A percentile compares a stretch with the other conserved stretches of the same genome.
These are phyloP conservation scores for Mycena kentingensis DNA, from an alignment of 768 basidiomycete genomes.

Conservation along the genomic window DNA sequence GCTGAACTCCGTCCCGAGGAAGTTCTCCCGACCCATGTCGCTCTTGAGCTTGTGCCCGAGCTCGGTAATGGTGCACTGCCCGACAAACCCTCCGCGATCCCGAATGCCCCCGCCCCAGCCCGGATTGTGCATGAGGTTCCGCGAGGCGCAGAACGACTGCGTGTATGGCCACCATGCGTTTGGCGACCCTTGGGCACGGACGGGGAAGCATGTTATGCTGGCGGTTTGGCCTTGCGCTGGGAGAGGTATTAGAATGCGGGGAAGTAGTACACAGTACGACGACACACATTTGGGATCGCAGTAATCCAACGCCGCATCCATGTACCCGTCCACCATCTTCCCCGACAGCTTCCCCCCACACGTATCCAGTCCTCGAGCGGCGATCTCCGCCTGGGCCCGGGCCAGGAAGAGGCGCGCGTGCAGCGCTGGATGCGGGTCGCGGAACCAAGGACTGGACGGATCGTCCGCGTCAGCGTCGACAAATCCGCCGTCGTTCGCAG, in stretches of 20 bases:
- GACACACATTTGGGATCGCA: background rate
- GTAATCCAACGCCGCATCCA: conserved; percentile 9
- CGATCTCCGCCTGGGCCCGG: conserved; percentile 19
- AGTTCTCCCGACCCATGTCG: conserved; percentile 16
- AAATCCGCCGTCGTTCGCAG: no score
- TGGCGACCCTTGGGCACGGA: background rate
- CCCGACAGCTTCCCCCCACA: conserved; percentile 11
- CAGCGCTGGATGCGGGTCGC: conserved; percentile 20
- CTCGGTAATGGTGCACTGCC: background rate
- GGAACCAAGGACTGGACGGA: conserved; percentile 17
- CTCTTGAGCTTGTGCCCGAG: conserved; percentile 5
- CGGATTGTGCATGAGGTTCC: conserved; percentile 10
- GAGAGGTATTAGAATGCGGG: background rate
- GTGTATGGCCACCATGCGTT: conserved; percentile 24
- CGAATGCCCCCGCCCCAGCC: conserved; percentile 12
- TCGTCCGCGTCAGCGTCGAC: background rate
- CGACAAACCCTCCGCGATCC: conserved; percentile 7
- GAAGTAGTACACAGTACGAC: background rate
- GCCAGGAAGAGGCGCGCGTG: conserved; percentile 20
- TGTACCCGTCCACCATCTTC: conserved; percentile 17
- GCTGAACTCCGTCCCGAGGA: conserved; percentile 14
- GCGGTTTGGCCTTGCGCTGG: background rate
- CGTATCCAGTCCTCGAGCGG: conserved; percentile 14
- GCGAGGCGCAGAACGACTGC: conserved; percentile 17
- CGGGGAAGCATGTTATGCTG: conserved; percentile 20